A percentile compares a stretch with the other conserved stretches of the same genome.
Evolutionary conservation across 106 monocot genomes (phyloP).

Genomic region (Allium fistulosum): DNA sequence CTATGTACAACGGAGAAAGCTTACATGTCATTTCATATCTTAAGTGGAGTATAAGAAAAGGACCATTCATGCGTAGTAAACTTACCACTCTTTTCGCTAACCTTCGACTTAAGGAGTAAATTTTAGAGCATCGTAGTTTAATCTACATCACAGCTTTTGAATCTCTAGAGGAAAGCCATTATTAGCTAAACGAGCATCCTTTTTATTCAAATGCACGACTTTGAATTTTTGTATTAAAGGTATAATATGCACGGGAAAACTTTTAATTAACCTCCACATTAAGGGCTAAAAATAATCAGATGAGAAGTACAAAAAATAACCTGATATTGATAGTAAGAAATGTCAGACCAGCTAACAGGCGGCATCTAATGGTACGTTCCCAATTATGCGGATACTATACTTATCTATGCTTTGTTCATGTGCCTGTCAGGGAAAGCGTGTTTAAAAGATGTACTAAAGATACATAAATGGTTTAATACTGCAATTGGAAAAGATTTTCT

Average conservation of each 20-base stretch:
- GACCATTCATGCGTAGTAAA: conserved; percentile 62
- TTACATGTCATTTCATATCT: conserved; percentile 94
- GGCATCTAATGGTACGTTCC: conserved; percentile 71
- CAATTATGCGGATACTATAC: no score
- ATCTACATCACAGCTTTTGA: conserved; percentile 79
- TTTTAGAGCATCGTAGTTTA: conserved; percentile 61
- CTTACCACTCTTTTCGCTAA: conserved; percentile 62
- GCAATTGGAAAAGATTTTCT: no score
- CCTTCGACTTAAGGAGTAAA: conserved; percentile 84
- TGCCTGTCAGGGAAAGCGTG: no score
- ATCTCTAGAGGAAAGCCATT: conserved; percentile 80
- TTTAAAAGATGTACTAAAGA: no score
- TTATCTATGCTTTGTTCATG: no score
- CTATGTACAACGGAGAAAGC: conserved; percentile 90
- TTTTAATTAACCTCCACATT: no score
- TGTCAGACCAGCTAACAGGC: conserved; percentile 92
- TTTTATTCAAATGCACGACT: conserved; percentile 78
- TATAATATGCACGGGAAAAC: conserved; percentile 48
- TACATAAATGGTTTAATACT: no score
- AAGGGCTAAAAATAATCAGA: no score
- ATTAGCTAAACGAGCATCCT: conserved; percentile 87
- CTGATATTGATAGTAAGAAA: conserved; percentile 78
- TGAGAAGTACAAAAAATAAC: conserved; percentile 19
- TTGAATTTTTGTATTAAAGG: conserved; percentile 82
- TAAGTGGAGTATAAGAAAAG: conserved; percentile 91